phyloP scores from a whole-genome alignment of 2,329 filamentous ascomycete genomes.

The Cercospora sesami region DNA sequence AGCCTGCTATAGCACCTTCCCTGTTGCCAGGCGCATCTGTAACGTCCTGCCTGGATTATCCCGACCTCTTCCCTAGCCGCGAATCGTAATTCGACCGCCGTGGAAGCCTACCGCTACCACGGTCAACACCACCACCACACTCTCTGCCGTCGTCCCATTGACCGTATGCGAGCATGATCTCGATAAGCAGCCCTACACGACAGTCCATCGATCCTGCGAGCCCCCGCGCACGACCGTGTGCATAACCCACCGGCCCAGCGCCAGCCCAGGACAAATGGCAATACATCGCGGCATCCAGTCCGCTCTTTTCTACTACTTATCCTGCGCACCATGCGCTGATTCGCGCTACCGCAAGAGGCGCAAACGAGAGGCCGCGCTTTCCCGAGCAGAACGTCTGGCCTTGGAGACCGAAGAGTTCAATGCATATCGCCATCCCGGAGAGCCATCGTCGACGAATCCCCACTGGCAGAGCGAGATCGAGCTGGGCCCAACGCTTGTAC shows the following conservation, averaged over 20 bases:
- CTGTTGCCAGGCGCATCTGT: not conserved
- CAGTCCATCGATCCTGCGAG: not conserved
- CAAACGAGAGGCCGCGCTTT: constrained; percentile 61
- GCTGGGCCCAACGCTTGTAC: constrained; percentile 64
- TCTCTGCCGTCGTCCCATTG: not conserved
- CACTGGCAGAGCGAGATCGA: constrained; percentile 87
- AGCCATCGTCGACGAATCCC: constrained; percentile 81
- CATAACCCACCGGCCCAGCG: not conserved
- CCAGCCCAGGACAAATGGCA: constrained; percentile 31
- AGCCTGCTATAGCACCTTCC: not conserved
- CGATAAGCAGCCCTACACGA: constrained; percentile 6
- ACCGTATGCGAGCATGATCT: constrained; percentile 13
- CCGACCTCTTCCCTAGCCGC: not conserved
- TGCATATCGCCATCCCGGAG: constrained; percentile 70
- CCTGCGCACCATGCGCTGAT: constrained; percentile 76
- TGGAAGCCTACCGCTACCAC: not conserved
- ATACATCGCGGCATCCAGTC: constrained; percentile 62
- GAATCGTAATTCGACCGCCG: not conserved
- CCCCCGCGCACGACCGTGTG: not conserved
- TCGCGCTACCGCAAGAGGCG: constrained; percentile 68
- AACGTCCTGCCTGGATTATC: constrained; percentile 5
- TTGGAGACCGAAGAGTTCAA: constrained; percentile 60
- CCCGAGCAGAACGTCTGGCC: constrained; percentile 59
- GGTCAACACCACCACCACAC: not conserved
- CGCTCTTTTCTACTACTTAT: constrained; percentile 73